Evolutionary conservation across 2,329 filamentous ascomycete species (phyloP).

Genomic region (Claviceps lovelessii): DNA sequence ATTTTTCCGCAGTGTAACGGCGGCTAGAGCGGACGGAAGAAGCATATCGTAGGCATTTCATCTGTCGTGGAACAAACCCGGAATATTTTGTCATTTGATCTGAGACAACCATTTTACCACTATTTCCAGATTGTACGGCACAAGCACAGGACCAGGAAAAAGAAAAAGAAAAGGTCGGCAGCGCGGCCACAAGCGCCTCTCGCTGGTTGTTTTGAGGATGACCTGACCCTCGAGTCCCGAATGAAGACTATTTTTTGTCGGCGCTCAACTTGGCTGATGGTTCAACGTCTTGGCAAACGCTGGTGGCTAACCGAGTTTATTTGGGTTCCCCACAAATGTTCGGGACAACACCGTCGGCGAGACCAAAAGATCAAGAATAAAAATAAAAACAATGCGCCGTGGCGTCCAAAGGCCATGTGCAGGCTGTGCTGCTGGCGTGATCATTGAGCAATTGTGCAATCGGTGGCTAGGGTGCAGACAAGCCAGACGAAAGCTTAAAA

Average conservation of each 20-base stretch:
- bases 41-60: not conserved
- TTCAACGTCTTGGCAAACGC: not conserved
- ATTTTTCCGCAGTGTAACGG: not conserved
- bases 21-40: constrained; percentile 1
- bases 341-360: not conserved
- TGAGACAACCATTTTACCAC: not conserved
- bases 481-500: not conserved
- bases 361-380: not conserved
- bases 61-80: constrained; percentile 1
- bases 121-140: not conserved
- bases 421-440: not conserved
- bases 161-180: not conserved
- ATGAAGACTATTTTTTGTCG: not conserved
- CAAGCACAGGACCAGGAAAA: not conserved
- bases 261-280: not conserved
- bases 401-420: not conserved
- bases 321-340: not conserved
- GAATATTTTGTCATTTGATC: constrained; percentile 1
- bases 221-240: not conserved
- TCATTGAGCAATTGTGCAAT: not conserved
- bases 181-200: not conserved
- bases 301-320: not conserved
- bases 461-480: not conserved
- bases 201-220: not conserved
- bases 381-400: not conserved